These are phyloP conservation scores for Vanrija pseudolonga DNA, from an alignment of 1,284 basidiomycete genomes.

Conservation along the genomic window DNA sequence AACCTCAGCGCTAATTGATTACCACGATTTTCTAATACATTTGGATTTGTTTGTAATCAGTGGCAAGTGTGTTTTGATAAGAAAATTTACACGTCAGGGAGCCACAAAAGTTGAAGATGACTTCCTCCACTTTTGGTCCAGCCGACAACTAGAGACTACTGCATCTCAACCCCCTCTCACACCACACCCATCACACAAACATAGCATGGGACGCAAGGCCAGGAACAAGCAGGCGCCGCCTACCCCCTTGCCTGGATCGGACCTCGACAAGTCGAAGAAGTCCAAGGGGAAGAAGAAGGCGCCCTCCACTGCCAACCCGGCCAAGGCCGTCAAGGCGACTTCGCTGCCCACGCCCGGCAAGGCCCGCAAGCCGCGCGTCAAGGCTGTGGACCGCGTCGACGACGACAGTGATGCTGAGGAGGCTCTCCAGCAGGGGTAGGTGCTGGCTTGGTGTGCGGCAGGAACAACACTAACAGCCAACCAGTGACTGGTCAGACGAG, in stretches of 20 bases:
- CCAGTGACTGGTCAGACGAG: slow-evolving; percentile 48
- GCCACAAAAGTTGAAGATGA: neutral
- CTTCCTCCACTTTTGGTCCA: neutral
- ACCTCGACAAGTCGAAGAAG: slow-evolving; percentile 25
- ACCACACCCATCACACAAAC: neutral
- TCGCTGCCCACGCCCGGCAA: slow-evolving; percentile 13
- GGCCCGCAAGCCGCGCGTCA: slow-evolving; percentile 26
- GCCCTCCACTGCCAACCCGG: slow-evolving; percentile 8
- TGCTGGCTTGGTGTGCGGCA: neutral
- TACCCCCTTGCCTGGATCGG: slow-evolving; percentile 55
- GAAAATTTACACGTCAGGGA: too few relatives aligned
- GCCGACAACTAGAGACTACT: neutral
- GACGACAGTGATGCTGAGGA: slow-evolving; percentile 46
- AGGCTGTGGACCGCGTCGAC: slow-evolving; percentile 39
- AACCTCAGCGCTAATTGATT: too few relatives aligned
- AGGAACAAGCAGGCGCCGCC: slow-evolving; percentile 86
- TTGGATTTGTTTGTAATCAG: neutral
- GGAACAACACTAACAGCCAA: neutral
- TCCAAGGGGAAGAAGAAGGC: slow-evolving; percentile 34
- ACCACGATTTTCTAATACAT: too few relatives aligned
- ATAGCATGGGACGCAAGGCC: slow-evolving; percentile 83
- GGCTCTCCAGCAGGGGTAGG: slow-evolving; percentile 41
- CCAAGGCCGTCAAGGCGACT: slow-evolving; percentile 26
- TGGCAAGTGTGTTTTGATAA: neutral
- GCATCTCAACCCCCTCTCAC: neutral